Base-by-base conservation (phyloP, 202 grass and related monocot species). In the Schoenoplectus tabernaemontani region DNA sequence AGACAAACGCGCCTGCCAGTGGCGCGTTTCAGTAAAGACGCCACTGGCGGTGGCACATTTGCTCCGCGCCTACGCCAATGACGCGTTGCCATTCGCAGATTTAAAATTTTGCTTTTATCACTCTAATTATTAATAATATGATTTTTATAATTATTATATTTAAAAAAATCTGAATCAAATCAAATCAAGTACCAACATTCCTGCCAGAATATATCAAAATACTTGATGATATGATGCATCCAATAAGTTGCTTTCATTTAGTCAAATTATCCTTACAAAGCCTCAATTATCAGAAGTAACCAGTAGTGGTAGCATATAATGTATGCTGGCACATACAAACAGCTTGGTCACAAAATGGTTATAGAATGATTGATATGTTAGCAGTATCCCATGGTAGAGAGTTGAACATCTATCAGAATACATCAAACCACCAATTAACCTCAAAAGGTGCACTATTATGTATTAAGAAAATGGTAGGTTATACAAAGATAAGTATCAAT, bases 131-230 rank as follows among this genome's bases (percentile, higher is more conserved):
- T n/a, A n/a, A n/a, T n/a, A n/a, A n/a, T n/a, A n/a, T n/a, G n/a
- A n/a, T n/a, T n/a, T n/a, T n/a, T n/a, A n/a, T n/a, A n/a, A n/a
- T n/a, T n/a, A n/a, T n/a, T n/a, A n/a, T n/a, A n/a, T n/a, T n/a
- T n/a, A n/a, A n/a, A n/a, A n/a, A n/a, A n/a, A n/a, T n/a, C n/a
- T n/a, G n/a, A n/a, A n/a, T n/a, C n/a, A n/a, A n/a, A n/a, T n/a
- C n/a, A n/a, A n/a, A 46, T 69, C 20, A 43, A 46, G n/a, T 26
- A 71, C 23, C 67, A 48, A 15, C 5, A 30, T 71, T 20, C 47
- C 47, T n/a, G 47, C 3, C 70, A 75, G 37, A 42, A 68, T 37
- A 43, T 68, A 23, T n/a, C 33, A 85, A 75, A 78, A 80, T 43
- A 1, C 33, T 57, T 53, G 62, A 77, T 80, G 82, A 20, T 10